Evolutionary conservation across 2,329 filamentous ascomycete species (phyloP), one percentile per base, ranked within the genome.

Genomic region (Aspergillus fructus): DNA sequence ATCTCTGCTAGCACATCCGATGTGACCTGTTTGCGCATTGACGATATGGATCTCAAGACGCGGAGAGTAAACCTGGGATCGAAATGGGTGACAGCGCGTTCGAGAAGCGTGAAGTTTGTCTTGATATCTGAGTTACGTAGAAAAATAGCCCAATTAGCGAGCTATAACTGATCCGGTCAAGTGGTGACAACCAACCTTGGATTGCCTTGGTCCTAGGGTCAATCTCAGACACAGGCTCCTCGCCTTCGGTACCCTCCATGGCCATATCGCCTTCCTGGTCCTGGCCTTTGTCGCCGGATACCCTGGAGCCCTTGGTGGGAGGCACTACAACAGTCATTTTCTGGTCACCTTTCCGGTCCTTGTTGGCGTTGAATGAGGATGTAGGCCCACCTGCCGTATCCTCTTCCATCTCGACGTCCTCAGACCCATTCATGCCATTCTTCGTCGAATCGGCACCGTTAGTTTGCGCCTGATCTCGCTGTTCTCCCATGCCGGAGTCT

Each of bases 41-140:
- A 93, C 41, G 94, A 96, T 79, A 97, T 96, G 67, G 93, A 96
- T 69, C 94, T 89, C 63, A 99, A 85, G 61, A 94, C 94, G 72
- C 94, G 87, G 63, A 99, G 89, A 56, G 93, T 91, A 79, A 97
- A 99, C 80, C 94, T 88, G 59, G 93, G 87, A 78, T 99, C 94
- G 76, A 97, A 99, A 68, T 96, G 86, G 64, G 88, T 83, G 63
- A 99, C 93, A 64, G 93, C 94, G 70, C 92, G 89, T 71, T 97
- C 93, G 71, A 99, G 84, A 64, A 99, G 84, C 52, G 86, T 85
- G 73, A 97, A 97, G 79, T 96, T 97, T 82, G 85, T 88, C 79
- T 93, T 94, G 79, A 99, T 96, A 76, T 97, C 94, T 97, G 72
- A 40, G 56, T 59, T 49, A 15, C 46, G 27, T 30, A 12, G 46